phyloP scores from a whole-genome alignment of 257 asterid genomes.

The Mitragyna speciosa region DNA sequence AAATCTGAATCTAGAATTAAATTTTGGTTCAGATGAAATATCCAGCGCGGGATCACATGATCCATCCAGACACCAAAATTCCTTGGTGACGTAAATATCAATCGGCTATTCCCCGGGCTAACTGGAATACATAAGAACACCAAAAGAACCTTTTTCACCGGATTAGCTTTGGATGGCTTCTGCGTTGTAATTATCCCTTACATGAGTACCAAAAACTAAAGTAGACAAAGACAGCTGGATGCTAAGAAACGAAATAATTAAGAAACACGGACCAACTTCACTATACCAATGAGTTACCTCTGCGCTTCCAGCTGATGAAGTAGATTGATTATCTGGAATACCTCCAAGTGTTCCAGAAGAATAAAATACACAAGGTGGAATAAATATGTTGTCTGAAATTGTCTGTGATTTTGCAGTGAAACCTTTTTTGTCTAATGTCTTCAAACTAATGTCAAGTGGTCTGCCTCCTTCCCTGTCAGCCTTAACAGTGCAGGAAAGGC shows the following conservation, averaged over 20 bases:
- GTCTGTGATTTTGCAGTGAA: conserved; percentile 44
- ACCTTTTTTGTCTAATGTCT: conserved; percentile 52
- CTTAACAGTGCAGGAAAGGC: conserved; percentile 65
- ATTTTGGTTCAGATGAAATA: conserved; percentile 73
- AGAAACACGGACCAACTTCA: neutral
- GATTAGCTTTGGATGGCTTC: conserved; percentile 35
- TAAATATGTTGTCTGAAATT: conserved; percentile 36
- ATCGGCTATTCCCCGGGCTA: conserved; percentile 82
- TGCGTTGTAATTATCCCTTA: conserved; percentile 31
- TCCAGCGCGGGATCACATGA: conserved; percentile 65
- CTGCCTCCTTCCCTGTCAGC: conserved; percentile 90
- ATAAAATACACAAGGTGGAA: conserved; percentile 69
- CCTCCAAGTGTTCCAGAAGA: conserved; percentile 44
- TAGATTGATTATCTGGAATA: conserved; percentile 28
- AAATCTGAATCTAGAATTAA: conserved; percentile 79
- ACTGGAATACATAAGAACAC: conserved; percentile 76
- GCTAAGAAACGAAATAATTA: neutral
- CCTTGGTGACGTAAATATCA: conserved; percentile 66
- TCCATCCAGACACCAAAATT: conserved; percentile 71
- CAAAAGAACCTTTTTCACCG: conserved; percentile 38
- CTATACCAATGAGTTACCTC: conserved; percentile 33
- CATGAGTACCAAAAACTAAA: neutral
- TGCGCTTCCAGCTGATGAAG: conserved; percentile 39
- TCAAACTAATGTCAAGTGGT: conserved; percentile 56
- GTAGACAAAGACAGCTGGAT: neutral